These are phyloP conservation scores for Candida tunisiensis DNA, from an alignment of 1,139 yeast species.

Conservation along the genomic window DNA sequence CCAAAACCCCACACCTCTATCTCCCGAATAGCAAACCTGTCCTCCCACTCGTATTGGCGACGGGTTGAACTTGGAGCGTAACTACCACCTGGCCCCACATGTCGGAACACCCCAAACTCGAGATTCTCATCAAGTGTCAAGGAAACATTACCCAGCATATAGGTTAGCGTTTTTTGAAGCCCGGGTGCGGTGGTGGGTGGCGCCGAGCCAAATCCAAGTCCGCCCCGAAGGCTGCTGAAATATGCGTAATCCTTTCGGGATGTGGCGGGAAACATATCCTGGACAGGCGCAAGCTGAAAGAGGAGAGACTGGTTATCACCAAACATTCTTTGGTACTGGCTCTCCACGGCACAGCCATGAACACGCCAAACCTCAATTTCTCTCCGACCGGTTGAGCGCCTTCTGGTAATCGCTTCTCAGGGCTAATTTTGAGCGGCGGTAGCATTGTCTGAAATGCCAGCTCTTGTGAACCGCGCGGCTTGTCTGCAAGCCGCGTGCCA, in stretches of 20 bases:
- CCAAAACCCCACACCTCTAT: conserved; percentile 92
- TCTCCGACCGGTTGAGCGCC: conserved; percentile 2
- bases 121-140: conserved; percentile 60
- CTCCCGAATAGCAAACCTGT: conserved; percentile 53
- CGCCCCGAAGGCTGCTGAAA: conserved; percentile 17
- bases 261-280: conserved; percentile 33
- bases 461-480: conserved; percentile 8
- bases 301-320: conserved; percentile 42
- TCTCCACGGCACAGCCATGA: conserved; percentile 59
- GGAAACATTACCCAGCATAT: conserved; percentile 49
- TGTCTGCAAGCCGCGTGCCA: conserved; percentile 31
- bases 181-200: conserved; percentile 12
- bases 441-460: conserved; percentile 4
- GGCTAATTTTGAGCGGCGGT: no score
- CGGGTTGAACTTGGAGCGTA: conserved; percentile 19
- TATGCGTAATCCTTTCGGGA: conserved; percentile 8
- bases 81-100: conserved; percentile 37
- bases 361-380: conserved; percentile 26
- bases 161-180: conserved; percentile 2
- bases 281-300: conserved; percentile 49
- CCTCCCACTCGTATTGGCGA: conserved; percentile 35
- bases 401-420: no score
- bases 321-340: conserved; percentile 55
- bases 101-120: conserved; percentile 70
- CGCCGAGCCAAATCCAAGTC: conserved; percentile 61